Base-by-base conservation (phyloP, 1,284 basidiomycete genomes). In the Filobasidium uniguttulatum region DNA sequence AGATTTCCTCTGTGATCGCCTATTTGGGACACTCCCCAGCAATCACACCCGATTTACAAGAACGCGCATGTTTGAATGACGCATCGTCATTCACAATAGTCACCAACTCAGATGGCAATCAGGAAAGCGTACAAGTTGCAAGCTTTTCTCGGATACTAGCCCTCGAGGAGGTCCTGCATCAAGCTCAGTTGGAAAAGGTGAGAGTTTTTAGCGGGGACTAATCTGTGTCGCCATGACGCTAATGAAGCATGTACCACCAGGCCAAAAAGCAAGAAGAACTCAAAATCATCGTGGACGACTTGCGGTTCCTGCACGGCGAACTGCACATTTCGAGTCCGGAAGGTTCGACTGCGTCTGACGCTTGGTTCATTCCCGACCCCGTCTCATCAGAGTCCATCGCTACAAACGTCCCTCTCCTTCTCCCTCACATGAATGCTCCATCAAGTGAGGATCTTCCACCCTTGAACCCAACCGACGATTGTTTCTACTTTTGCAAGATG, bases 241-340 rank as follows among this genome's bases (percentile, higher is more conserved):
- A 7, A 45, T 29, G 35, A 15, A 17, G 12, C 30, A 29, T 40
- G 25, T 9, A 4, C 31, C 3, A n/a, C 17, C 52, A 69, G 64
- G 58, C 60, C 10, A 47, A 46, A 5, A 59, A 63, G 1, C 44
- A 60, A 0, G 52, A 55, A 19, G 55, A 57, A 1, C 59, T 70
- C n/a, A 56, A 61, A 41, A 54, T 59, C 10, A 44, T 53, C 9
- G 59, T 70, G 36, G 58, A 60, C 53, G 60, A 65, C 41, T 56
- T 70, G 3, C 55, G 59, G 7, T 69, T 62, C 58, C 56, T 65
- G 20, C 65, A 66, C 48, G 45, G 50, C 44, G 68, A 70, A 50
- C 61, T 70, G 14, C 57, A 55, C 9, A 54, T 70, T 14, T 64
- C 64, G 1, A 56, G 62, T 0, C 44, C 66, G 35, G 28, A 51